phyloP scores from a whole-genome alignment of 768 basidiomycete species.

The Suillus lakei region DNA sequence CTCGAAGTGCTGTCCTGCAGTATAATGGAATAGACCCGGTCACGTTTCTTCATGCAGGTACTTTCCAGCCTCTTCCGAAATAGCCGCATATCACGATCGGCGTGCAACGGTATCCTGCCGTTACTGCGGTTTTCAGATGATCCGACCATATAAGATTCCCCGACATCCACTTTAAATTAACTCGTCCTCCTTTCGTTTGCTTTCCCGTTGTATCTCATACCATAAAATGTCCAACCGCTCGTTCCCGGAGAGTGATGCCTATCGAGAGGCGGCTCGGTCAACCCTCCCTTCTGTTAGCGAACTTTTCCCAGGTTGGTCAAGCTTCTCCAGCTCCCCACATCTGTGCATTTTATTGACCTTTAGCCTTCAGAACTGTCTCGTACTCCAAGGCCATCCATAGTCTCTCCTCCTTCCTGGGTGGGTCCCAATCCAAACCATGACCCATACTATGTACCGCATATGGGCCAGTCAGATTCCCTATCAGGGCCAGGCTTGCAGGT shows the following conservation, averaged over 20 bases:
- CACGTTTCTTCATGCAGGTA: constrained; percentile 29
- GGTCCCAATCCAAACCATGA: constrained; percentile 41
- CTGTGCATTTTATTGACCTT: constrained; percentile 24
- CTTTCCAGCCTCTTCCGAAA: constrained; percentile 13
- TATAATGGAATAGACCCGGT: constrained; percentile 25
- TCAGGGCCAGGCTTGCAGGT: constrained; percentile 39
- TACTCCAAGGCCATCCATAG: constrained; percentile 42
- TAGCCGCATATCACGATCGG: constrained; percentile 27
- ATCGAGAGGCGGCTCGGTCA: constrained; percentile 45
- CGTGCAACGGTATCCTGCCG: constrained; percentile 23
- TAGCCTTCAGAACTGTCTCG: constrained; percentile 47
- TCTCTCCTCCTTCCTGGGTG: constrained; percentile 47
- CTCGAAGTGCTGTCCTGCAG: too few species aligned
- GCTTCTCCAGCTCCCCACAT: not conserved
- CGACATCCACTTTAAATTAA: constrained; percentile 7
- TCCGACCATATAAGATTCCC: not conserved
- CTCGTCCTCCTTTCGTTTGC: constrained; percentile 13
- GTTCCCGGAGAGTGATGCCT: constrained; percentile 27
- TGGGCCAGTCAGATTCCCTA: constrained; percentile 29
- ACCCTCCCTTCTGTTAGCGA: constrained; percentile 76
- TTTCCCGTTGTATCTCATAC: constrained; percentile 25
- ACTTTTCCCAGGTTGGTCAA: constrained; percentile 60
- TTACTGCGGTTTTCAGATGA: not conserved
- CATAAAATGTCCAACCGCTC: constrained; percentile 35
- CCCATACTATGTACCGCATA: constrained; percentile 26